phyloP scores from a whole-genome alignment of 305 asterid genomes.

The Stenogyne calaminthoides region DNA sequence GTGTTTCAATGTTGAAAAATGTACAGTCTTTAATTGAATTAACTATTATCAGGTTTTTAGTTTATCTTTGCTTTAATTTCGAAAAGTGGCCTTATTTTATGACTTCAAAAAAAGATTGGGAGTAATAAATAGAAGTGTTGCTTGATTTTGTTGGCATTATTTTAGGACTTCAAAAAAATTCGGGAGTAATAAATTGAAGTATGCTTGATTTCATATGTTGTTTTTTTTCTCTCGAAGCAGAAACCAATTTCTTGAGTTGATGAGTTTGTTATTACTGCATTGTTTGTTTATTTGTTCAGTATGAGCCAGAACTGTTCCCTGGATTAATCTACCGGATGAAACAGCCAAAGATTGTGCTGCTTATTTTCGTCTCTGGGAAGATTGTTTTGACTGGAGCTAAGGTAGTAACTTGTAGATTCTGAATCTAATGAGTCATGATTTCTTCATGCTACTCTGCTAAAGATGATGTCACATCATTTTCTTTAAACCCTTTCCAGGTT shows the following conservation, averaged over 20 bases:
- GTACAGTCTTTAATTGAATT: conserved; percentile 1
- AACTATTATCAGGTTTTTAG: not conserved
- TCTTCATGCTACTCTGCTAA: not conserved
- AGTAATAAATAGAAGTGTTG: not conserved
- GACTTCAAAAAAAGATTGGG: not conserved
- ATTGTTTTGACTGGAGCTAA: conserved; percentile 78
- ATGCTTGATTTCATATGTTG: not conserved
- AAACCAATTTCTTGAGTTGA: not conserved
- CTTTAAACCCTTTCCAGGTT: conserved; percentile 45
- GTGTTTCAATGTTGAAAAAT: not conserved
- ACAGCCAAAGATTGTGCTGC: conserved; percentile 75
- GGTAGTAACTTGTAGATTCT: conserved; percentile 39
- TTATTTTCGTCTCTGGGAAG: conserved; percentile 72
- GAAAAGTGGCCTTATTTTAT: not conserved
- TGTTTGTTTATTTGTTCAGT: conserved; percentile 48
- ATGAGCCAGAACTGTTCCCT: conserved; percentile 77
- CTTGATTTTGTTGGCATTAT: not conserved
- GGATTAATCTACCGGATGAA: conserved; percentile 76
- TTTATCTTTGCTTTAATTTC: not conserved
- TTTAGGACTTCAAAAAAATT: not conserved
- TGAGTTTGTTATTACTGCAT: conserved; percentile 2
- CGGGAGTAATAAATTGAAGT: not conserved
- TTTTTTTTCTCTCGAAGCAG: not conserved
- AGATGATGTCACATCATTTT: conserved; percentile 2
- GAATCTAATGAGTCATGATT: not conserved